Base-by-base conservation (phyloP, 768 basidiomycete genomes). In the Leccinum broughii region DNA sequence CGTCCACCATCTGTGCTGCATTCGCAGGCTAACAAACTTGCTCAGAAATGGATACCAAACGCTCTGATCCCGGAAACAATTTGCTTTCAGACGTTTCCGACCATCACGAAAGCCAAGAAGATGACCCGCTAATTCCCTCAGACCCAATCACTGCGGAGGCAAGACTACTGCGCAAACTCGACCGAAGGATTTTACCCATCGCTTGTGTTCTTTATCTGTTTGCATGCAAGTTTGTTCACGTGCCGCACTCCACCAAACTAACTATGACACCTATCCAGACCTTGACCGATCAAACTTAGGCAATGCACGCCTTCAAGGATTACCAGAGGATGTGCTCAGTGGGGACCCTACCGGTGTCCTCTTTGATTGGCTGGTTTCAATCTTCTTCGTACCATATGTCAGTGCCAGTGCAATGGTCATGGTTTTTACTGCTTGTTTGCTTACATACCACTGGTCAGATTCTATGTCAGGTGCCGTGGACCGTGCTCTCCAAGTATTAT, bases 371-470 rank as follows among this genome's bases (percentile, higher is more conserved):
- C 73, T 90, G 49, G 88, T 86, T 59, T 87, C 89, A 1, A 79
- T 81, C 8, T 93, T 92, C 75, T 92, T 87, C 74, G 85, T 92
- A 73, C 85, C 91, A 62, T 92, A 92, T 70, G 89, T 88, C 58
- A 59, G 83, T 74, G 4, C 3, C n/a, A 17, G 1, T 2, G 28
- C 20, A 11, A 37, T 44, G 6, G 6, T 17, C 55, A 24, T 20
- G n/a, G 2, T 14, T 11, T 6, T 54, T 9, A 37, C 14, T 24
- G 6, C 24, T 30, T 34, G 11, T 41, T 3, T 9, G 15, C 56
- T 70, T 8, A 66, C 46, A 6, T 24, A 13, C 20, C 14, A 3
- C 8, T 51, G 57, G 14, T 52, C 66, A 92, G 89, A 88, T 92
- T 58, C 57, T 90, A 13, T 85, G 78, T 61, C 86, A 89, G 75